Conservation (phyloP, 2,329 filamentous ascomycete genomes). For the Cadophora gregata region DNA sequence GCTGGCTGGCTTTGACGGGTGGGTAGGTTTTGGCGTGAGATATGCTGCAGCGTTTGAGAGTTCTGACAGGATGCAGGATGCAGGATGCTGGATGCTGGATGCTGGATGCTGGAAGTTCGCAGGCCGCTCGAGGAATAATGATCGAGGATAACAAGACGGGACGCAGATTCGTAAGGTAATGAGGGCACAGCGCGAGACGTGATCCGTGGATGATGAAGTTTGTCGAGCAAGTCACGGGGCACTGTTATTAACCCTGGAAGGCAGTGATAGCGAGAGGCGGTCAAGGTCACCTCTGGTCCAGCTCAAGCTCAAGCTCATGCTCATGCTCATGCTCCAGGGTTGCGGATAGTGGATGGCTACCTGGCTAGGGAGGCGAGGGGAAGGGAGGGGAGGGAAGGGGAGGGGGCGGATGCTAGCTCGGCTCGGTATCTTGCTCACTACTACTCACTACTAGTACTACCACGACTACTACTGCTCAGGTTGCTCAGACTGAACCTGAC, state of each 20-base stretch:
- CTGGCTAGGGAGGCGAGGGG: not conserved
- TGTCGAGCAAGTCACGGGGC: constrained; percentile 9
- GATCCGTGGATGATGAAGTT: not conserved
- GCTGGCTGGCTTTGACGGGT: not conserved
- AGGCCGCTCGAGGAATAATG: not conserved
- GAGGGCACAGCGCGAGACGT: not conserved
- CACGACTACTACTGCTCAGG: no score
- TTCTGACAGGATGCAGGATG: not conserved
- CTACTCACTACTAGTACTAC: no score
- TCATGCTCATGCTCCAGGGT: not conserved
- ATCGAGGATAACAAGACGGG: constrained; percentile 1
- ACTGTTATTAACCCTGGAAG: no score
- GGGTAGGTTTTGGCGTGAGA: not conserved
- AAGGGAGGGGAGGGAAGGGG: not conserved
- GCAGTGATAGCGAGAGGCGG: not conserved
- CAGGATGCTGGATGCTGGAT: no score
- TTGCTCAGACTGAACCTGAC: constrained; percentile 3
- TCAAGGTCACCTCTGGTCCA: no score
- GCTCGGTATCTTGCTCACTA: not conserved
- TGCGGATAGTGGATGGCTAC: not conserved
- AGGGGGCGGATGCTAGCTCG: not conserved
- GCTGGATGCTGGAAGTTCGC: no score
- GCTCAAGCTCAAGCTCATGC: no score
- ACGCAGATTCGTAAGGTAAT: not conserved
- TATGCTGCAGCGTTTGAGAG: not conserved